phyloP scores from a whole-genome alignment of 2,329 filamentous ascomycete species.

The Diaporthe aspalathi region DNA sequence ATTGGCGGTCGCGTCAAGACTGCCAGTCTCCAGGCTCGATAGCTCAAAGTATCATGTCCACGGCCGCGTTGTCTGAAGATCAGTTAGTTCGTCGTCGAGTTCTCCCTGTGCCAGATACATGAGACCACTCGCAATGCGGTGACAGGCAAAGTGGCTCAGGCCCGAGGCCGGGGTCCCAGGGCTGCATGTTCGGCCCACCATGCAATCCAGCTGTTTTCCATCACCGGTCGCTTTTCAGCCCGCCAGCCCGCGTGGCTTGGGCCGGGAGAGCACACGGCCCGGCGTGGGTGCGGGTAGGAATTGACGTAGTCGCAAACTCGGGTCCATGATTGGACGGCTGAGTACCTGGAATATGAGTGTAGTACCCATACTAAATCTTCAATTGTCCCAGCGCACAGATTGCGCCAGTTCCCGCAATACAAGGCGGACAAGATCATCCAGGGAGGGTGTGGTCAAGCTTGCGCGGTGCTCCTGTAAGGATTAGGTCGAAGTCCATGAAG shows the following conservation, averaged over 20 bases:
- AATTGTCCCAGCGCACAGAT: not conserved
- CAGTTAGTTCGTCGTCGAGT: not conserved
- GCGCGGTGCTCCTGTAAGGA: not conserved
- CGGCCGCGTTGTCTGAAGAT: not conserved
- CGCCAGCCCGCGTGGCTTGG: slow-evolving; percentile 23
- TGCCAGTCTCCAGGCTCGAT: not conserved
- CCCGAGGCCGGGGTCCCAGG: not conserved
- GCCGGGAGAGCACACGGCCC: slow-evolving; percentile 20
- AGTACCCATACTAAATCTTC: not conserved
- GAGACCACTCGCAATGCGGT: not conserved
- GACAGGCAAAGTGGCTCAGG: slow-evolving; percentile 3
- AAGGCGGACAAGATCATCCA: not conserved
- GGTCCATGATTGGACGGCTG: not conserved
- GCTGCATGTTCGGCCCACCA: slow-evolving; percentile 23
- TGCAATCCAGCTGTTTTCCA: slow-evolving; percentile 21
- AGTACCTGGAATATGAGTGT: not conserved
- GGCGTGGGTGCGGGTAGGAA: not conserved
- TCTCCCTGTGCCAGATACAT: not conserved
- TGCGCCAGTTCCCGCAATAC: not conserved
- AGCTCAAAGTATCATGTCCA: not conserved
- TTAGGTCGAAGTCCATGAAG: too few relatives aligned
- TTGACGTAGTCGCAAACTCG: not conserved
- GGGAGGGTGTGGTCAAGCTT: not conserved
- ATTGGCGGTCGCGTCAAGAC: not conserved
- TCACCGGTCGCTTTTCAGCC: slow-evolving; percentile 19